Base-by-base conservation (phyloP, 164 flowering plant genomes). In the Chloranthus sessilifolius region DNA sequence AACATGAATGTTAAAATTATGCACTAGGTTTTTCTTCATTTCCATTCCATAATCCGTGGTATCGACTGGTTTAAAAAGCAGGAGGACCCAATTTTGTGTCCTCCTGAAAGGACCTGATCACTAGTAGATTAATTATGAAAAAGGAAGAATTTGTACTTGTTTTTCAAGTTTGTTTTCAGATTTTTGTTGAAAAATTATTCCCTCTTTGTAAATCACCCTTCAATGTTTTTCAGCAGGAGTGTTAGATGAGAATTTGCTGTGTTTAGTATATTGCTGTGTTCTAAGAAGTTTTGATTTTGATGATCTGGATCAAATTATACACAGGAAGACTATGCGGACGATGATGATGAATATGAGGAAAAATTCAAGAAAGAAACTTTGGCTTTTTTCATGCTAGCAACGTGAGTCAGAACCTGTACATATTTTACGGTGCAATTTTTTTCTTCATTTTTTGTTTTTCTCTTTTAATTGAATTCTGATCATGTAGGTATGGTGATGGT, bases 301-400 rank as follows among this genome's bases (percentile, higher is more conserved):
- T 14, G 48, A 26, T 44, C 31, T 42, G 48, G 11, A 26, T 44
- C 16, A 21, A 24, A 26, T 22, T 45, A 5, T 65, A 5, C 12
- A 7, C 55, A 92, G 99, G 99, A 92, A 70, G 95, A 92, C 56
- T 92, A 88, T 58, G 99, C 95, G 0, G 82, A 67, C 0, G 95
- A 86, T 31, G 99, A 86, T 47, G 99, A 86, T 35, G 85, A 86
- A 31, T 92, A 82, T 47, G 89, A 75, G 56, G 84, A 72, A 59
- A 88, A 86, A 35, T 44, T 92, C 59, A 84, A 81, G 74, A 88
- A 81, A 38, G 99, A 92, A 68, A 62, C 39, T 39, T 16, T 86
- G 20, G 84, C 74, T 5, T 63, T 92, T 53, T 86, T 88, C 83
- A 80, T 92, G 44, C 52, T 92, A 53, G 99, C 99, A 5, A 94